Evolutionary conservation across 2,329 filamentous ascomycete species (phyloP).

Genomic region (Cadophora luteo-olivacea): DNA sequence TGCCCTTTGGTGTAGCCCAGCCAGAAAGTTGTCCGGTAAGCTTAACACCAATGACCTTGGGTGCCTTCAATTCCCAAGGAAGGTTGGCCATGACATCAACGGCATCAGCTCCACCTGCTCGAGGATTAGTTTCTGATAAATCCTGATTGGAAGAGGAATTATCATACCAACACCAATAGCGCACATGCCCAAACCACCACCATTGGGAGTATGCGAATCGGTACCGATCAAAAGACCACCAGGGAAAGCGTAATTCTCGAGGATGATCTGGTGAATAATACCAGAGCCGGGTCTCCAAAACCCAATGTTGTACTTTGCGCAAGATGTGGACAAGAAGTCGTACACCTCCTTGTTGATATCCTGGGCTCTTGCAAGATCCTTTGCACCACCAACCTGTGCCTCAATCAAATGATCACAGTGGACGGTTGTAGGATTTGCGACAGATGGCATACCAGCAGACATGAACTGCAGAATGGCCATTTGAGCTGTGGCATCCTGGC

Average conservation of each 20-base stretch:
- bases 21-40: constrained; percentile 88
- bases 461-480: constrained; percentile 99
- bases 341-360: constrained; percentile 99
- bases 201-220: constrained; percentile 97
- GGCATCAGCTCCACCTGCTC: constrained; percentile 86
- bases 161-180: constrained; percentile 60
- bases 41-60: constrained; percentile 95
- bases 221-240: constrained; percentile 98
- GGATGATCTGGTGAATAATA: constrained; percentile 98
- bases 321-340: constrained; percentile 91
- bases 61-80: constrained; percentile 98
- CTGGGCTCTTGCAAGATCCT: constrained; percentile 91
- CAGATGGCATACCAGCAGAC: constrained; percentile 94
- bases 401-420: constrained; percentile 99
- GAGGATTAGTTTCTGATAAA: neutral
- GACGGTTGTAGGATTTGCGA: constrained; percentile 93
- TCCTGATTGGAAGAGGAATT: too few species aligned
- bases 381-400: constrained; percentile 88
- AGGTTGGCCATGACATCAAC: constrained; percentile 98
- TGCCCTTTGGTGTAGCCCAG: constrained; percentile 93
- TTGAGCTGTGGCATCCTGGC: constrained; percentile 99
- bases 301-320: constrained; percentile 99
- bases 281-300: constrained; percentile 99
- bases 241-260: constrained; percentile 99
- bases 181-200: constrained; percentile 88